Conservation (phyloP, 202 grass and related monocot genomes). For the Tripidium arundinaceum region DNA sequence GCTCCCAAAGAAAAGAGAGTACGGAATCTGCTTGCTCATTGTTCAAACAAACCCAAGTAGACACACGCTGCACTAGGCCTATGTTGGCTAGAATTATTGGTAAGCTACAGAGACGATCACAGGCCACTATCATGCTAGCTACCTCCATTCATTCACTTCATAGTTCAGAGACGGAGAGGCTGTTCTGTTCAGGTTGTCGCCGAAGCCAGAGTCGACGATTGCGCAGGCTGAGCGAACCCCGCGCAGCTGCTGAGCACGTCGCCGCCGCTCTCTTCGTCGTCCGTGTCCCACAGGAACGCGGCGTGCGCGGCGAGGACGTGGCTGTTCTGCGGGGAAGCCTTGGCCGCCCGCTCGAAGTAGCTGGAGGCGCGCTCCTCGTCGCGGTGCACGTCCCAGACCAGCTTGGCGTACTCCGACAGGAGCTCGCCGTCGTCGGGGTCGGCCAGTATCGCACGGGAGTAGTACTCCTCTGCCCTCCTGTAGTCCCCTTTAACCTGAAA, state of each 20-base stretch:
- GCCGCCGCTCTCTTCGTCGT: slow-evolving; percentile 40
- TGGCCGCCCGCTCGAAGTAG: slow-evolving; percentile 72
- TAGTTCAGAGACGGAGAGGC: background rate
- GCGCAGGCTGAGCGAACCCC: slow-evolving; percentile 8
- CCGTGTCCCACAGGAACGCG: slow-evolving; percentile 79
- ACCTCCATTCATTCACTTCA: background rate
- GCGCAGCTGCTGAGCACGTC: slow-evolving; percentile 1
- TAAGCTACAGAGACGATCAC: slow-evolving; percentile 4
- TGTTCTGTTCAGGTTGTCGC: slow-evolving; percentile 8
- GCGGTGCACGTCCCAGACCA: slow-evolving; percentile 74
- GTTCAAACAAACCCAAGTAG: background rate
- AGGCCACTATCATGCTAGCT: background rate
- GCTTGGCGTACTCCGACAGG: slow-evolving; percentile 84
- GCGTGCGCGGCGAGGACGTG: slow-evolving; percentile 77
- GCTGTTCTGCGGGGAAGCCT: slow-evolving; percentile 64
- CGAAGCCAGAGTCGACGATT: slow-evolving; percentile 22
- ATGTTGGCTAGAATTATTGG: slow-evolving; percentile 17
- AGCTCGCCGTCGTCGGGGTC: slow-evolving; percentile 77
- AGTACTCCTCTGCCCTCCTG: slow-evolving; percentile 82
- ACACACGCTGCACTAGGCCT: background rate
- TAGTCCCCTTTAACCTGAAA: slow-evolving; percentile 59
- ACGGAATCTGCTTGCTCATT: background rate
- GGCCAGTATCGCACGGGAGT: slow-evolving; percentile 77
- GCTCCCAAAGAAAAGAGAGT: background rate
- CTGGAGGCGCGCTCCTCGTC: slow-evolving; percentile 77